Base-by-base conservation (phyloP, 2,329 filamentous ascomycete species). In the Ophiocordyceps australis region DNA sequence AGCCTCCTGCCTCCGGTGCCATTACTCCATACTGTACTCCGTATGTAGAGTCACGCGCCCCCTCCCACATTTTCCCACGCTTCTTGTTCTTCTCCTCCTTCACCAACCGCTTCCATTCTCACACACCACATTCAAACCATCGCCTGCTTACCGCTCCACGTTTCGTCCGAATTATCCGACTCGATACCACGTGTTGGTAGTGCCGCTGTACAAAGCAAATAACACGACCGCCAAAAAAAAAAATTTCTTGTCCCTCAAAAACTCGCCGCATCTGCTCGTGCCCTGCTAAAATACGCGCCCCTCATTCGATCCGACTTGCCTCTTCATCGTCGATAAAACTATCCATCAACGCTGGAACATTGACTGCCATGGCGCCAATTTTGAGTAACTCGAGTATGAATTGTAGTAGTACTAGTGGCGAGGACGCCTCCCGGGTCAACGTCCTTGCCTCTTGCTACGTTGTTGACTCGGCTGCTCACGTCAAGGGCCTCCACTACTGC, bases 401-500 rank as follows among this genome's bases (percentile, higher is more conserved):
- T 62, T 65, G 64, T 64, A 71, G 65, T 68, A 79, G 65, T 74
- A 77, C 71, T 79, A 79, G 73, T 66, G 67, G 70, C 65, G 69
- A 69, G 62, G 64, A 56, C 58, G 59, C 52, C 56, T 64, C 65
- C 43, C 60, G 61, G 53, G 63, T 71, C 60, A 77, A 78, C 52
- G 74, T 89, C 55, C 75, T 86, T 60, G 83, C 85, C 57, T 85
- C 75, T 53, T 91, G 82, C 68, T 94, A 93, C 60, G 62, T 79
- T 43, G 80, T 86, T 53, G 73, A 85, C 55, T 59, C 60, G 45
- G 65, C 73, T 41, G 65, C 72, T 51, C 65, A 61, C 47, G 65
- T 93, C 43, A 74, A 74, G 52, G 79, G 79, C 51, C 77, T 89
- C 59, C 83, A 92, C 63, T 93, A 91, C 73, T 91, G 78, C 72